Evolutionary conservation across 345 rosid species (phyloP), one percentile per base, ranked within the genome.

Genomic region (Populus davidiana): DNA sequence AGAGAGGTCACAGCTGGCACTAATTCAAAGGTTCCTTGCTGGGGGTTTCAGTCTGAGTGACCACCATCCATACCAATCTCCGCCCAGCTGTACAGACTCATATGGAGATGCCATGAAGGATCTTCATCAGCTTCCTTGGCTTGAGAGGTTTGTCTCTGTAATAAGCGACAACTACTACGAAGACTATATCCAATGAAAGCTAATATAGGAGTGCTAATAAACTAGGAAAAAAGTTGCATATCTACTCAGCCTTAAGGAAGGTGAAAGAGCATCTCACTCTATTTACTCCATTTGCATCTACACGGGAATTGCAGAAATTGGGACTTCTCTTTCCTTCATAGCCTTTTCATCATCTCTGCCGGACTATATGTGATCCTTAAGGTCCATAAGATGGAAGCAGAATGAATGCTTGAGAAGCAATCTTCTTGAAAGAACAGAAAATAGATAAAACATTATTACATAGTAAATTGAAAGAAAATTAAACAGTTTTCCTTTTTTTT

Each of bases 41-140:
- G 98, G 96, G 4, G 98, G 99, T 35, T 96, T 96, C 86, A 88
- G 97, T 79, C 91, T 91, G 59, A 88, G 97, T 44, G 98, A 93
- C 70, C 96, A 96, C 78, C 87, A 92, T 18, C 87, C 96, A 11
- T 87, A 89, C 78, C 99, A 96, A 82, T 90, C 99, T 7, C 97
- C 97, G 1, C 98, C 98, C 52, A 94, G 86, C 73, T 91, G 95
- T 87, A 87, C 91, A 79, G 96, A 92, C 76, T 92, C 99, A 0
- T 93, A 93, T 66, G 90, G 87, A 61, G 98, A 96, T 83, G 92
- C 93, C 21, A 92, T 93, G 87, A 93, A 96, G 84, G 99, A 96
- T 87, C 91, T 96, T 75, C 97, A 86, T 80, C 98, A 92, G 79
- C 94, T 96, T 71, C 99, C 99, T 62, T 96, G 99, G 99, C 99